Evolutionary conservation across 2,329 filamentous ascomycete genomes (phyloP).

Genomic region (Alternaria ventricosa): DNA sequence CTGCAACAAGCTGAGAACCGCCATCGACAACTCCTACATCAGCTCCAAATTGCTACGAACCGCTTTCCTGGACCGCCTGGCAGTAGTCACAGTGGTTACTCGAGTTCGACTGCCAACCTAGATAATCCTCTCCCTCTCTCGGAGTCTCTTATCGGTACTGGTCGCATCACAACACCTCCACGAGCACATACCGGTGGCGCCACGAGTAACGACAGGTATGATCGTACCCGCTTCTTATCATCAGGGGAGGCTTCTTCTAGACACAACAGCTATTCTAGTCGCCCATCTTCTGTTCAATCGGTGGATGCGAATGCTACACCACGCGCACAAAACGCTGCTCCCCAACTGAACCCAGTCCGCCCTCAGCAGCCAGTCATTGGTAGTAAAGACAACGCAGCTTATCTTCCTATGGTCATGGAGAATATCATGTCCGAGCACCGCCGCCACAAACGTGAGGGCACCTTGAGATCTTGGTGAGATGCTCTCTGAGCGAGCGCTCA

Average conservation of each 20-base stretch:
- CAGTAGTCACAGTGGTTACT: not conserved
- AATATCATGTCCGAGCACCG: not conserved
- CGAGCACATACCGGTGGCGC: not conserved
- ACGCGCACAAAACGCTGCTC: not conserved
- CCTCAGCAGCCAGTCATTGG: not conserved
- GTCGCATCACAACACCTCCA: not conserved
- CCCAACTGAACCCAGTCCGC: not conserved
- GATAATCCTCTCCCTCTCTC: not conserved
- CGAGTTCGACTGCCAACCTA: not conserved
- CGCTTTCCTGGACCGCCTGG: not conserved
- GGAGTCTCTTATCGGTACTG: not conserved
- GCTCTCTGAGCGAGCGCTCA: not conserved
- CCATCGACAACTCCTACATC: not conserved
- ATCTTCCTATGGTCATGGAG: constrained; percentile 13
- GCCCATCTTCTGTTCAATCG: not conserved
- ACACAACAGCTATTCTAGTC: not conserved
- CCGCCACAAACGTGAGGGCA: not conserved
- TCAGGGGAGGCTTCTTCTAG: not conserved
- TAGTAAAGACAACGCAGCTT: constrained; percentile 4
- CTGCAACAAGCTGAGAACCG: not conserved
- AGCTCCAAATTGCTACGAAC: not conserved
- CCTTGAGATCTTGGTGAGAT: constrained; percentile 2
- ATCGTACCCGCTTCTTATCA: not conserved
- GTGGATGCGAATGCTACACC: not conserved
- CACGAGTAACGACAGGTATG: not conserved